Percentiles rank a stretch among this genome's conserved stretches.
phyloP scores from a whole-genome alignment of 2,329 filamentous ascomycete genomes.

The Corniculantispora saksenae region DNA sequence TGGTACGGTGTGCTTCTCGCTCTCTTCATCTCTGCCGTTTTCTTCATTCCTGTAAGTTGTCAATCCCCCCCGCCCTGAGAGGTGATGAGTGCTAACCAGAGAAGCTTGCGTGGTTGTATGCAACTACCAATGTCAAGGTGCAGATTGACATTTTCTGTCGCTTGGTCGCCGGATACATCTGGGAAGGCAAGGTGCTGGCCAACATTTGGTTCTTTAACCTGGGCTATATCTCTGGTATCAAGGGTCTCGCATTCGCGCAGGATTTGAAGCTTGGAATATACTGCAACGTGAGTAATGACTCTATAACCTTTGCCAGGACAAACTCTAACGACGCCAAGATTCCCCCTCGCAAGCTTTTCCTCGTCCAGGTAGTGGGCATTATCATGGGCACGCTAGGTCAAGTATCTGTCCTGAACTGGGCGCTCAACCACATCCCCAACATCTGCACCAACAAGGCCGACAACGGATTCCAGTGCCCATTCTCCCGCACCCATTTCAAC shows the following conservation, averaged over 20 bases:
- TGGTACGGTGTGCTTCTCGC: constrained; percentile 36
- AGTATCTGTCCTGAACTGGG: constrained; percentile 40
- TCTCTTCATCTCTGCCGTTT: constrained; percentile 29
- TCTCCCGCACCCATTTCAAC: constrained; percentile 47
- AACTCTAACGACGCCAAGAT: constrained; percentile 31
- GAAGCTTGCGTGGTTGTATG: constrained; percentile 36
- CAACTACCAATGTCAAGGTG: constrained; percentile 45
- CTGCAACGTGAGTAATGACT: constrained; percentile 29
- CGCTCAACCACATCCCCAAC: constrained; percentile 46
- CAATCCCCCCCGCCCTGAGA: not conserved
- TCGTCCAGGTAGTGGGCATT: constrained; percentile 44
- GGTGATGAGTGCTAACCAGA: not conserved
- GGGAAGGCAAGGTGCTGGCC: constrained; percentile 43
- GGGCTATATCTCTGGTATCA: constrained; percentile 43
- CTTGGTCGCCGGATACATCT: constrained; percentile 46
- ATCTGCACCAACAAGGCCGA: constrained; percentile 48
- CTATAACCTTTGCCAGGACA: not conserved
- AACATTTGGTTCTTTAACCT: constrained; percentile 42
- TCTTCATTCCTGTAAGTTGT: constrained; percentile 31
- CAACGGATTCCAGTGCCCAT: constrained; percentile 47
- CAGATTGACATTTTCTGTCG: constrained; percentile 48
- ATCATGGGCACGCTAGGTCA: constrained; percentile 47
- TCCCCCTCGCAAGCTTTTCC: constrained; percentile 46
- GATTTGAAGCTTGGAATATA: constrained; percentile 50
- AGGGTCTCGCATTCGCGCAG: constrained; percentile 42